Percentiles rank a stretch among this genome's conserved stretches.
These are phyloP conservation scores for Lantana camara DNA, from an alignment of 257 asterid species.

Conservation along the genomic window DNA sequence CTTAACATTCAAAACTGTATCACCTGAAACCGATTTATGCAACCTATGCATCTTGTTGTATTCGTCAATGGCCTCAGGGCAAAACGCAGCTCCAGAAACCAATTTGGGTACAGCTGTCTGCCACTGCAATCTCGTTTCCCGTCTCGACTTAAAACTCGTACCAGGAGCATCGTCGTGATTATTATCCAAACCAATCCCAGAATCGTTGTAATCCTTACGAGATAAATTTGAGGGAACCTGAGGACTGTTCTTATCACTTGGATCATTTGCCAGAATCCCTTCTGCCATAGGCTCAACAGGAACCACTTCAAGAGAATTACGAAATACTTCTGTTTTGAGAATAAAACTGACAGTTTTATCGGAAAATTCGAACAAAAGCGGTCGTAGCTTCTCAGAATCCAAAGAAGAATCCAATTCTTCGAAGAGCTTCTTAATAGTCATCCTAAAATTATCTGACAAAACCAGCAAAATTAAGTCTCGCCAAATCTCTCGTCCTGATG, in stretches of 20 bases:
- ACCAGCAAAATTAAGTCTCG: slow-evolving; percentile 53
- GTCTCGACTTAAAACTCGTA: slow-evolving; percentile 24
- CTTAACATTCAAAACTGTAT: slow-evolving; percentile 25
- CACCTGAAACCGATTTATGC: neutral
- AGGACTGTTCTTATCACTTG: slow-evolving; percentile 18
- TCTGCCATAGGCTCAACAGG: slow-evolving; percentile 43
- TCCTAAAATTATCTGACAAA: slow-evolving; percentile 44
- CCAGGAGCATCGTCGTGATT: slow-evolving; percentile 23
- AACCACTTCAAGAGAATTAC: slow-evolving; percentile 31
- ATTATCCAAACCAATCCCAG: slow-evolving; percentile 31
- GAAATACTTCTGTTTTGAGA: slow-evolving; percentile 37
- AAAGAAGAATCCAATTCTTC: slow-evolving; percentile 39
- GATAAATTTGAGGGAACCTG: slow-evolving; percentile 30
- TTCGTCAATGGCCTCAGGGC: slow-evolving; percentile 47
- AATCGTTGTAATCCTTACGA: slow-evolving; percentile 28
- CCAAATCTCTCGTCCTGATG: slow-evolving; percentile 45
- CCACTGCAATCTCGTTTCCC: slow-evolving; percentile 36
- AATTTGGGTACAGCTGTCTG: slow-evolving; percentile 39
- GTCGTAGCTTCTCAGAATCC: slow-evolving; percentile 38
- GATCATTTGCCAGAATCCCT: slow-evolving; percentile 25
- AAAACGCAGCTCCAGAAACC: slow-evolving; percentile 42
- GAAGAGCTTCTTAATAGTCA: slow-evolving; percentile 41
- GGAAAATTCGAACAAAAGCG: slow-evolving; percentile 32
- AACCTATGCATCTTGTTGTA: slow-evolving; percentile 22
- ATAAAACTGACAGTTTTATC: slow-evolving; percentile 32